Base-by-base conservation (phyloP, 2,329 filamentous ascomycete genomes). In the Sarocladium oryzae region DNA sequence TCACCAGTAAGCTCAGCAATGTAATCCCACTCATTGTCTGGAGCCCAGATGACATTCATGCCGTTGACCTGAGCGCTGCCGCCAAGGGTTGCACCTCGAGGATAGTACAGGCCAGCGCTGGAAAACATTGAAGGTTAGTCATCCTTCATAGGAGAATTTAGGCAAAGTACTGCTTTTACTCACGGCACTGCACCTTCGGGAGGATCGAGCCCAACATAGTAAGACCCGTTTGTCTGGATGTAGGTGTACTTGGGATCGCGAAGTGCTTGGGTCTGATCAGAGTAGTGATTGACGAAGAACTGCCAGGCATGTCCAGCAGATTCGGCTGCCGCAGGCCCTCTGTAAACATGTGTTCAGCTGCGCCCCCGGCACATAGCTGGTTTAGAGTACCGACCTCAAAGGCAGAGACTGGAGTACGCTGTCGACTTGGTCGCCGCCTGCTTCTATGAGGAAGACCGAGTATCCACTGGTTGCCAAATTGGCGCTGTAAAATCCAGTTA, bases 1-100 rank as follows among this genome's bases (percentile, higher is more conserved):
- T 81, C 77, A 2, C 75, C 74, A 4, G 77, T 80, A 18, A 80
- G 56, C 9, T 62, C 60, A 3, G 68, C 67, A 50, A 81, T 71
- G 56, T 73, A 63, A 24, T 73, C 65, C 61, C 73, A 80, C 57
- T 80, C 77, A 18, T 66, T 71, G 49, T 72, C 66, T 51, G 75
- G 68, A 0, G 77, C 74, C 51, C 73, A 72, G 37, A 76, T 60
- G 16, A 74, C 73, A 43, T 75, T 74, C 61, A 79, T 51, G 6
- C 51, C 56, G 28, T 58, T 58, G 11, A 54, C 75, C 1, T 71
- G 68, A 2, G 72, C 69, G 60, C 58, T 59, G 2, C 61, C 61
- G 8, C 61, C 61, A 2, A 64, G 52, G 7, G 58, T 59, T 15
- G 57, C 61, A 15, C 60, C 59, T 13, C 61, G 46, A 1, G 60